Base-by-base conservation (phyloP, 2,329 filamentous ascomycete genomes). In the Penicillium freii region DNA sequence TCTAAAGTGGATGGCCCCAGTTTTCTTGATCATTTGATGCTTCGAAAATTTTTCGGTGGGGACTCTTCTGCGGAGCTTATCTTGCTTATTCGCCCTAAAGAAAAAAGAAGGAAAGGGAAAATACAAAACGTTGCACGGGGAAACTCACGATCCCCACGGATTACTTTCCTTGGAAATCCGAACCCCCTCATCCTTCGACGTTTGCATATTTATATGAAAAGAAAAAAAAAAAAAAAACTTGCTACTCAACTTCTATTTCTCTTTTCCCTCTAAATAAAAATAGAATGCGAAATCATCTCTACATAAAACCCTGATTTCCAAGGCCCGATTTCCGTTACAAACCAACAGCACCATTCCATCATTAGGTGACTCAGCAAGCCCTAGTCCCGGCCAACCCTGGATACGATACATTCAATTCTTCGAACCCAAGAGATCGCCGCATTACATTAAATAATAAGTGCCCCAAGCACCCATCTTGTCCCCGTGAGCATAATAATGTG, bases 31-130 rank as follows among this genome's bases (percentile, higher is more conserved):
- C 65, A 65, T 63, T 64, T 66, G 64, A 66, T 66, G 48, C 59
- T 65, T 62, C 62, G 61, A 67, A 64, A 60, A 56, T 56, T 67
- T 66, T 67, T 62, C 65, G 49, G 64, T 67, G 65, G 65, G 53
- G 63, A 62, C 64, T 19, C 13, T 60, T 21, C 51, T 50, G 51
- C 59, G 61, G 58, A 67, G 62, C 64, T 67, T 67, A 67, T 67
- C 59, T 61, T 57, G 42, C 53, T 58, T 59, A 58, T 53, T 55
- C 56, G 56, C 50, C 34, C 42, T 50, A 33, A 43, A 34, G n/a
- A 29, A 34, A 34, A 29, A 25, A 15, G 23, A 29, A 40, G 5
- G 23, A 13, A 34, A 17, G 27, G 33, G 23, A 53, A 55, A 61
- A 65, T 58, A 57, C 55, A 57, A 61, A 63, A 54, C 58, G 55